Percentiles rank a stretch among this genome's conserved stretches.
phyloP scores from a whole-genome alignment of 352 stramenopile species.

The Phytophthora sansomeana region DNA sequence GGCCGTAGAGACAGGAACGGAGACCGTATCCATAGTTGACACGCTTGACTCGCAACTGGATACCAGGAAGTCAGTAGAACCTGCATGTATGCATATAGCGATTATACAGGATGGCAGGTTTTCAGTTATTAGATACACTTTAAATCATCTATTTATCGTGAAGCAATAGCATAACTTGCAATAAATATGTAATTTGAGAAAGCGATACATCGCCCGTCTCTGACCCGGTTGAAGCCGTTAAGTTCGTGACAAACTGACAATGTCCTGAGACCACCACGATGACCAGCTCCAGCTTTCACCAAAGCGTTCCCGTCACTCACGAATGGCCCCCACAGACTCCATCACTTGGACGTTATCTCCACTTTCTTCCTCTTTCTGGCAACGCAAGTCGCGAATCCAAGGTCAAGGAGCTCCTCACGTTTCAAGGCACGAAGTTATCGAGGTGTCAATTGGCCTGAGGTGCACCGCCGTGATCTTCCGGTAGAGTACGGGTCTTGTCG shows the following conservation, averaged over 20 bases:
- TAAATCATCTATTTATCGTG: not conserved
- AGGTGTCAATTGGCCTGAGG: too few species aligned
- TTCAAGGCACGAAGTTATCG: not conserved
- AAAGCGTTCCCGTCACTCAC: not conserved
- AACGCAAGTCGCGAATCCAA: not conserved
- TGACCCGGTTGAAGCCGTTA: slow-evolving; percentile 30
- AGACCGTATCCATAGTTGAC: slow-evolving; percentile 8
- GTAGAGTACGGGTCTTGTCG: slow-evolving; percentile 20
- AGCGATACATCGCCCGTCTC: not conserved
- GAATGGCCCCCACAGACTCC: not conserved
- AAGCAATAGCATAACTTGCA: too few species aligned
- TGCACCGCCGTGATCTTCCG: not conserved
- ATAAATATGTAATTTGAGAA: not conserved
- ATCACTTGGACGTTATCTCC: not conserved
- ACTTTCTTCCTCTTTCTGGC: not conserved
- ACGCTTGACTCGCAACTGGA: slow-evolving; percentile 13
- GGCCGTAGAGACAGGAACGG: slow-evolving; percentile 26
- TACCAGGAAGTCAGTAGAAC: slow-evolving; percentile 23
- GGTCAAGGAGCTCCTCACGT: not conserved
- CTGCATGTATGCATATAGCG: not conserved
- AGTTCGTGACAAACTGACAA: slow-evolving; percentile 6
- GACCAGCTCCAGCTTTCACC: not conserved
- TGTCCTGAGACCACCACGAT: slow-evolving; percentile 22
- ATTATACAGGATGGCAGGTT: not conserved
- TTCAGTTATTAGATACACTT: not conserved